phyloP scores from a whole-genome alignment of 768 basidiomycete species.

The Stropharia rugosoannulata region DNA sequence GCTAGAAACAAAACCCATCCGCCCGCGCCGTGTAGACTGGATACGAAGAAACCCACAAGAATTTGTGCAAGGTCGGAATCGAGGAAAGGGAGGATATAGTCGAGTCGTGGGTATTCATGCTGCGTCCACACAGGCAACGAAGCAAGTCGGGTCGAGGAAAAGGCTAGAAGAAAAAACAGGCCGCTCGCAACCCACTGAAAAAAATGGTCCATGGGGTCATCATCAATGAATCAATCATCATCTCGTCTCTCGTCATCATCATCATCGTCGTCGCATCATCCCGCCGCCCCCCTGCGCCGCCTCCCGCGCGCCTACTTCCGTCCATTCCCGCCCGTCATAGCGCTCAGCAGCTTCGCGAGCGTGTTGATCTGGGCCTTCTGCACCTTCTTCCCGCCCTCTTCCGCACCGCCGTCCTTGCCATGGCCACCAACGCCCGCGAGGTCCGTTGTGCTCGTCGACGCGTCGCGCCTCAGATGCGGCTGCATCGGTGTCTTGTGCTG shows the following conservation, averaged over 20 bases:
- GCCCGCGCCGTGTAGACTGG: background rate
- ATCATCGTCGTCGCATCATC: constrained; percentile 7
- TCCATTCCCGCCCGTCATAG: constrained; percentile 42
- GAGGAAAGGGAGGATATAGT: background rate
- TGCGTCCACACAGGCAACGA: constrained; percentile 10
- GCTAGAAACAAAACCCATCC: background rate
- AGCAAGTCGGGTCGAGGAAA: constrained; percentile 1
- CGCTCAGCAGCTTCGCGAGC: constrained; percentile 89
- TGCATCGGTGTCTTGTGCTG: constrained; percentile 1
- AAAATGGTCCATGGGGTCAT: background rate
- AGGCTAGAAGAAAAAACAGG: constrained; percentile 1
- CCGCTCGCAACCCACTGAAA: constrained; percentile 3
- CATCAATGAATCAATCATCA: constrained; percentile 12
- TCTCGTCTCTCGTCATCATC: constrained; percentile 13
- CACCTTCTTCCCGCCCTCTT: constrained; percentile 63
- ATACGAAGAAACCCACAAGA: background rate
- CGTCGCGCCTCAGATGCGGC: constrained; percentile 52
- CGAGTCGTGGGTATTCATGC: background rate
- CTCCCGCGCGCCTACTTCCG: constrained; percentile 32
- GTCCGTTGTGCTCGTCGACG: constrained; percentile 75
- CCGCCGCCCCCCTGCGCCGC: background rate
- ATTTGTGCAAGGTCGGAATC: background rate
- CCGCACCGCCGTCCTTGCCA: constrained; percentile 28
- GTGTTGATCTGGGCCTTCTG: constrained; percentile 89
- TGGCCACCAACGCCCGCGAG: constrained; percentile 43